Evolutionary conservation across 805 yeast genomes (phyloP).

Genomic region (Cyberlindnera suaveolens): DNA sequence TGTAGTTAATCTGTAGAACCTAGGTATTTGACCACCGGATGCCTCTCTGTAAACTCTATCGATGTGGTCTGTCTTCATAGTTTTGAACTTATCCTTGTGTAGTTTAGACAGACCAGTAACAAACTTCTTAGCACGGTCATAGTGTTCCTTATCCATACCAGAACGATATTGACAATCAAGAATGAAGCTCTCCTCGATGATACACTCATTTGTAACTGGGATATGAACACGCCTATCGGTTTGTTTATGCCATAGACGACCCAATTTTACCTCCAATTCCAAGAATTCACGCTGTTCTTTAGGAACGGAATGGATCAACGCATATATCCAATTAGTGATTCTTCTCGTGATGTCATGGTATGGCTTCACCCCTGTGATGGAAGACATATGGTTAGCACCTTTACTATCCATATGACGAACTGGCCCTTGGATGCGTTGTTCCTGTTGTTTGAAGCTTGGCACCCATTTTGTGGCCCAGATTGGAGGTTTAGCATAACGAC

Average conservation of each 20-base stretch:
- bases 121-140: slow-evolving; percentile 47
- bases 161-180: slow-evolving; percentile 54
- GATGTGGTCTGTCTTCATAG: slow-evolving; percentile 53
- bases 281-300: slow-evolving; percentile 46
- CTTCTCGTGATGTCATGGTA: slow-evolving; percentile 76
- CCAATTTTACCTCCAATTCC: slow-evolving; percentile 73
- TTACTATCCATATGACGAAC: not conserved
- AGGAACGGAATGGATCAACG: slow-evolving; percentile 63
- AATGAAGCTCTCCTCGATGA: slow-evolving; percentile 44
- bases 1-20: slow-evolving; percentile 56
- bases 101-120: slow-evolving; percentile 48
- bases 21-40: slow-evolving; percentile 60
- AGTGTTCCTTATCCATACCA: slow-evolving; percentile 59
- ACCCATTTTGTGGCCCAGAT: slow-evolving; percentile 80
- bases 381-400: not conserved
- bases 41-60: slow-evolving; percentile 60
- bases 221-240: slow-evolving; percentile 56
- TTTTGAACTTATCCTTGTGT: slow-evolving; percentile 49
- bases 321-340: slow-evolving; percentile 85
- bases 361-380: slow-evolving; percentile 71
- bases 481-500: slow-evolving; percentile 59
- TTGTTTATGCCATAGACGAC: slow-evolving; percentile 59
- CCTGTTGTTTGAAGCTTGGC: slow-evolving; percentile 28
- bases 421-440: not conserved
- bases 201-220: slow-evolving; percentile 64